A percentile compares a stretch with the other conserved stretches of the same genome.
Conservation (phyloP, 495 filamentous ascomycete species). For the Penicillium antarcticum region DNA sequence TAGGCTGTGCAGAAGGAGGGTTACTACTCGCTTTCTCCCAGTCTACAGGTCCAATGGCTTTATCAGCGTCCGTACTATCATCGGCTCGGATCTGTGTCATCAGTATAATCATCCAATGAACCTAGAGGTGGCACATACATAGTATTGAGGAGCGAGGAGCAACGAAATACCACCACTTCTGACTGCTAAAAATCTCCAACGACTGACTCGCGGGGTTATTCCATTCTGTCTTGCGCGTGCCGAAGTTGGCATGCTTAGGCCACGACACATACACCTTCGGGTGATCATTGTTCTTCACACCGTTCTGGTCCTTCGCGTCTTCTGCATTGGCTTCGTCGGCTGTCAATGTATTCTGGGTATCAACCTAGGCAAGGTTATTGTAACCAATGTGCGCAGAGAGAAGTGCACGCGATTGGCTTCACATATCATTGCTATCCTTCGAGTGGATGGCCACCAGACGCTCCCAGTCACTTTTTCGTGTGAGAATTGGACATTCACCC, state of each 20-base stretch:
- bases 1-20: constrained; percentile 27
- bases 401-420: constrained; percentile 35
- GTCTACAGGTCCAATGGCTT: constrained; percentile 26
- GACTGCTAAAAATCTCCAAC: constrained; percentile 30
- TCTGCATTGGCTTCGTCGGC: constrained; percentile 32
- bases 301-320: constrained; percentile 29
- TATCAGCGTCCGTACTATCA: constrained; percentile 30
- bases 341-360: constrained; percentile 43
- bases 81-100: constrained; percentile 29
- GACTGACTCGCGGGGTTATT: constrained; percentile 37
- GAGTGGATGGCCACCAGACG: constrained; percentile 41
- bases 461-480: constrained; percentile 42
- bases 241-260: constrained; percentile 47
- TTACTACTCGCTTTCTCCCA: constrained; percentile 37
- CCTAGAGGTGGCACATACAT: constrained; percentile 9
- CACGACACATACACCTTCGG: constrained; percentile 47
- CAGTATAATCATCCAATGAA: no score
- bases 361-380: constrained; percentile 32
- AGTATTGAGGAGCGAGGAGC: constrained; percentile 25
- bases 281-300: constrained; percentile 36
- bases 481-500: background rate
- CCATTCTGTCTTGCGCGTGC: constrained; percentile 38
- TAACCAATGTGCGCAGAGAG: constrained; percentile 45
- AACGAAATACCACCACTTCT: constrained; percentile 45
- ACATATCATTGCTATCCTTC: constrained; percentile 27